A percentile compares a stretch with the other conserved stretches of the same genome.
These are phyloP conservation scores for Naganishia antarctica DNA, from an alignment of 768 basidiomycete genomes.

Conservation along the genomic window DNA sequence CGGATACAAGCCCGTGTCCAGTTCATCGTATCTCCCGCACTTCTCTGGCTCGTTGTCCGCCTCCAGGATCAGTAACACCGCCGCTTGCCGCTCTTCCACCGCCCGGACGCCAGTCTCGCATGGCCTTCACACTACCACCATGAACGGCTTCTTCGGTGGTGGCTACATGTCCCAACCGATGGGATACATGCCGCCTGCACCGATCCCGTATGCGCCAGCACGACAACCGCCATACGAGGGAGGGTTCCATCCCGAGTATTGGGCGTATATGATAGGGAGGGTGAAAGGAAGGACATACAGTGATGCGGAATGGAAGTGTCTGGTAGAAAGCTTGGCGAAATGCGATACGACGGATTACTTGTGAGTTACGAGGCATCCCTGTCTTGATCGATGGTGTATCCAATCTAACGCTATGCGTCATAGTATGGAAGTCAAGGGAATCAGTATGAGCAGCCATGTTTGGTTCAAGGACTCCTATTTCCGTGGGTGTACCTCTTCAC, in stretches of 20 bases:
- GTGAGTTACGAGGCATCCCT: not conserved
- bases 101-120: not conserved
- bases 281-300: not conserved
- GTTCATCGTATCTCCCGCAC: no score
- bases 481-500: not conserved
- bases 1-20: no score
- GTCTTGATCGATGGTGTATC: not conserved
- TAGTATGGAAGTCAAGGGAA: slow-evolving; percentile 11
- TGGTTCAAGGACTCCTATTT: slow-evolving; percentile 14
- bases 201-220: not conserved
- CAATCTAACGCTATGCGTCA: not conserved
- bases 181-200: not conserved
- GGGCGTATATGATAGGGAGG: slow-evolving; percentile 3
- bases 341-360: slow-evolving; percentile 10
- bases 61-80: no score
- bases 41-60: no score
- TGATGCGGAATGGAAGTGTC: not conserved
- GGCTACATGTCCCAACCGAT: not conserved
- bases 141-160: slow-evolving; percentile 17
- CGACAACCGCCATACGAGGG: not conserved
- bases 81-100: no score
- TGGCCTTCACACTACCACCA: not conserved
- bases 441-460: slow-evolving; percentile 7
- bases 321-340: slow-evolving; percentile 3
- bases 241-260: not conserved